These are phyloP conservation scores for Mikania micrantha DNA, from an alignment of 129 eudicot genomes.

Conservation along the genomic window DNA sequence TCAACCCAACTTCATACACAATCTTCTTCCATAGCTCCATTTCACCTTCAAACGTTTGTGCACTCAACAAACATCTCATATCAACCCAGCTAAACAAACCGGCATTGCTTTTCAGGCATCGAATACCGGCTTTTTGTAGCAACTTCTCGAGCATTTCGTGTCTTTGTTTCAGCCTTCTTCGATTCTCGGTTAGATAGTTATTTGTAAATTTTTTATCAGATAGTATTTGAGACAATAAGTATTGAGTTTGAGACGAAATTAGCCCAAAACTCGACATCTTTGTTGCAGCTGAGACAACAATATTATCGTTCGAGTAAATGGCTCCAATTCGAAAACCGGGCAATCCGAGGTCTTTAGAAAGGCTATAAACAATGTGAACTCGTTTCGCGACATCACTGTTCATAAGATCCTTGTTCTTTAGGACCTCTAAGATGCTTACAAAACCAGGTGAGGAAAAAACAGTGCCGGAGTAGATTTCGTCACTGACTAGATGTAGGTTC, in stretches of 20 bases:
- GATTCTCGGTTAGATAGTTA: constrained; percentile 47
- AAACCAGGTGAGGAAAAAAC: constrained; percentile 55
- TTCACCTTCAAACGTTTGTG: constrained; percentile 68
- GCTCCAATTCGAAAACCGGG: constrained; percentile 91
- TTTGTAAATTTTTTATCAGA: constrained; percentile 63
- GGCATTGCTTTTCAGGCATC: constrained; percentile 65
- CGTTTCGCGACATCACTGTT: constrained; percentile 37
- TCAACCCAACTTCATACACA: constrained; percentile 77
- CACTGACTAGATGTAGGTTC: constrained; percentile 63
- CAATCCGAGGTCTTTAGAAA: constrained; percentile 81
- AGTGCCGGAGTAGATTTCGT: constrained; percentile 89
- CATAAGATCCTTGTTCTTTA: constrained; percentile 22
- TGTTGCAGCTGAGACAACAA: constrained; percentile 72
- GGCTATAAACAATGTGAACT: constrained; percentile 76
- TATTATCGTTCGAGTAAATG: constrained; percentile 57
- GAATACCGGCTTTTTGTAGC: constrained; percentile 45
- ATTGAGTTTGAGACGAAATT: constrained; percentile 84
- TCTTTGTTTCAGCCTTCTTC: constrained; percentile 49
- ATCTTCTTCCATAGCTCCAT: constrained; percentile 90
- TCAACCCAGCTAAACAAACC: constrained; percentile 94
- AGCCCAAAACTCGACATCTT: constrained; percentile 93
- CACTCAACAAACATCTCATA: constrained; percentile 66
- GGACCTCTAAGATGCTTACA: constrained; percentile 62
- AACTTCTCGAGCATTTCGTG: constrained; percentile 56
- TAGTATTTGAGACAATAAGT: constrained; percentile 59